Base-by-base conservation (phyloP, 305 asterid species). In the Fraxinus xanthoxyloides region DNA sequence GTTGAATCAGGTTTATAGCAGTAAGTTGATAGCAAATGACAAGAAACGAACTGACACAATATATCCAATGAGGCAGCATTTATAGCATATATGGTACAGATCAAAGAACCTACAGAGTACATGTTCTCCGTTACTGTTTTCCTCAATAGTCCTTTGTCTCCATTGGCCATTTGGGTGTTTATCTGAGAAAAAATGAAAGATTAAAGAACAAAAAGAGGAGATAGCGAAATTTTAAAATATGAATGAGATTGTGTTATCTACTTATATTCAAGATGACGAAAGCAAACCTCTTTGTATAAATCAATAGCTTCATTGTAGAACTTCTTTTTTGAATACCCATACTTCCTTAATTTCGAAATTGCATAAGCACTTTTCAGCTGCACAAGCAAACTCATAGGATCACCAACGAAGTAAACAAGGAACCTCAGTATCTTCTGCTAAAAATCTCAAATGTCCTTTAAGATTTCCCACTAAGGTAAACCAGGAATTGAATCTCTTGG, bases 281-380 rank as follows among this genome's bases (percentile, higher is more conserved):
- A 79, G 72, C 77, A 26, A 75, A 96, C 99, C 99, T 96, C 97
- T 88, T 89, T 91, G 94, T 94, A 96, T 81, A 96, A 85, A 59
- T 77, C 75, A 82, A 86, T 87, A 73, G 97, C 94, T 89, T 96
- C 99, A 73, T 81, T 82, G 80, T 96, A 96, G 86, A 96, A 96
- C 86, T 92, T 90, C 82, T 90, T 87, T 83, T 94, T 94, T 15
- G 95, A 87, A 87, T 94, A 91, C 59, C 98, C 98, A 85, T 87
- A 26, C 89, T 90, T 96, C 78, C 97, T 89, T 84, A 96, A 80
- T 87, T 93, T 94, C n/a, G 90, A 75, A 85, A 96, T 94, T 38
- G 98, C 97, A 69, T 96, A 96, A 26, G 97, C 96, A 91, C 87
- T 93, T 85, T 89, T 91, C 82, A 94, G 90, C 99, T 96, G 91